phyloP scores from a whole-genome alignment of 2,329 filamentous ascomycete genomes.

The Colletotrichum destructivum region DNA sequence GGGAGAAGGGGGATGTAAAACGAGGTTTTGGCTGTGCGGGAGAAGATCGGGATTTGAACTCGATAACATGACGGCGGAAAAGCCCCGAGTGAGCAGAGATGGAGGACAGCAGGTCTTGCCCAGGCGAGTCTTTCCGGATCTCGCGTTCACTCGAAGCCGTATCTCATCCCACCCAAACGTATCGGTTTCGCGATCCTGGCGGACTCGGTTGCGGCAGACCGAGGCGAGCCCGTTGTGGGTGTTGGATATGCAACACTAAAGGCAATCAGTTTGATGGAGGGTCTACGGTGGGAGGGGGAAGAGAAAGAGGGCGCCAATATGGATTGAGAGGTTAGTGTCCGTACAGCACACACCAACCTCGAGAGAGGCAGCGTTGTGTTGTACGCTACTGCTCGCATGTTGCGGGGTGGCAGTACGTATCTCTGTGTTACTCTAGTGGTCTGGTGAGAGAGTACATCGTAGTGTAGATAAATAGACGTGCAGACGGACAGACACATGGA shows the following conservation, averaged over 20 bases:
- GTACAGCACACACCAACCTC: neutral
- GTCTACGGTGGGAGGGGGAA: neutral
- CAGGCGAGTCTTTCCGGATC: neutral
- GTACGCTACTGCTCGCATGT: neutral
- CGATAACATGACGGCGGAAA: neutral
- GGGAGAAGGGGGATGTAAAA: no score
- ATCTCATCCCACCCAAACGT: neutral
- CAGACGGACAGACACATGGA: slow-evolving; percentile 1
- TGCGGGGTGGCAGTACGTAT: neutral
- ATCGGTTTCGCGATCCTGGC: slow-evolving; percentile 12
- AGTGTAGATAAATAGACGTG: neutral
- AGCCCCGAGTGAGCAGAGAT: neutral
- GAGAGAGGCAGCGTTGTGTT: neutral
- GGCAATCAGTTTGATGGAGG: neutral
- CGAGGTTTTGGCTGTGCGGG: neutral
- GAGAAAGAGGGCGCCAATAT: slow-evolving; percentile 2
- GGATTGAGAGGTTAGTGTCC: neutral
- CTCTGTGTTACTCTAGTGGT: no score
- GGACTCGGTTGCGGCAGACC: slow-evolving; percentile 33
- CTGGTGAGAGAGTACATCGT: neutral
- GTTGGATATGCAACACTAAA: slow-evolving; percentile 21
- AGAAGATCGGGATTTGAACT: neutral
- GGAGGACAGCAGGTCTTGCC: neutral
- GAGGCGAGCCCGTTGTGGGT: slow-evolving; percentile 11
- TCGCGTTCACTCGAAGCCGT: no score